phyloP scores from a whole-genome alignment of 495 filamentous ascomycete species.

The Wilcoxina mikolae region DNA sequence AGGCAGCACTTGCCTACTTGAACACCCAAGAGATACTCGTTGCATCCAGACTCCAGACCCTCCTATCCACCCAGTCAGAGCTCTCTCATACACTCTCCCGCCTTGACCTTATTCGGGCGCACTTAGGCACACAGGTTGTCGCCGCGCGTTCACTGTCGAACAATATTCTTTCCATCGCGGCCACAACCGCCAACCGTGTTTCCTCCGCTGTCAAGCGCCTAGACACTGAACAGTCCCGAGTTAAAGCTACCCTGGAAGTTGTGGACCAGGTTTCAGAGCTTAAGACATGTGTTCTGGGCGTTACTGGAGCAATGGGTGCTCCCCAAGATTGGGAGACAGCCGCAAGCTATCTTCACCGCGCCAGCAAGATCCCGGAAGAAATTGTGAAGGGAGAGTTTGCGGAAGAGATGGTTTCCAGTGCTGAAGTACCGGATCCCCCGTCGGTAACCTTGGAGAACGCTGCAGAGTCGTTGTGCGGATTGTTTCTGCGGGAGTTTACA shows the following conservation, averaged over 20 bases:
- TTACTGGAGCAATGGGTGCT: conserved; percentile 88
- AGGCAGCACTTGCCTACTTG: conserved; percentile 55
- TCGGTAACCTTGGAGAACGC: conserved; percentile 75
- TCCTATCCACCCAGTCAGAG: conserved; percentile 67
- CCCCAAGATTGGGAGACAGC: conserved; percentile 98
- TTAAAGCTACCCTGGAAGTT: conserved; percentile 76
- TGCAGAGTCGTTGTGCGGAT: conserved; percentile 66
- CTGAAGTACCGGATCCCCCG: conserved; percentile 86
- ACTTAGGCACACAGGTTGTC: conserved; percentile 75
- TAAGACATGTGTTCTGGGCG: conserved; percentile 89
- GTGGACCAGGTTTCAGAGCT: conserved; percentile 94
- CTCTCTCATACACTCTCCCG: conserved; percentile 67
- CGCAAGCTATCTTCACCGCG: conserved; percentile 71
- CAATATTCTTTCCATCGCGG: conserved; percentile 70
- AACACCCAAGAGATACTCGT: conserved; percentile 60
- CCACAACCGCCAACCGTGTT: conserved; percentile 72
- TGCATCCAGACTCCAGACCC: conserved; percentile 54
- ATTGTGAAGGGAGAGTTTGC: conserved; percentile 81
- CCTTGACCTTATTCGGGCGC: conserved; percentile 79
- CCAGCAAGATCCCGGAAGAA: conserved; percentile 58
- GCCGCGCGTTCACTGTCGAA: conserved; percentile 71
- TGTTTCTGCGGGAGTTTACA: conserved; percentile 91
- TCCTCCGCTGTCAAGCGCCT: conserved; percentile 70
- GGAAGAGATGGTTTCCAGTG: conserved; percentile 80
- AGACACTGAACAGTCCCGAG: conserved; percentile 77